Base-by-base conservation (phyloP, 139 green algal species). In the Gonium pectorale region DNA sequence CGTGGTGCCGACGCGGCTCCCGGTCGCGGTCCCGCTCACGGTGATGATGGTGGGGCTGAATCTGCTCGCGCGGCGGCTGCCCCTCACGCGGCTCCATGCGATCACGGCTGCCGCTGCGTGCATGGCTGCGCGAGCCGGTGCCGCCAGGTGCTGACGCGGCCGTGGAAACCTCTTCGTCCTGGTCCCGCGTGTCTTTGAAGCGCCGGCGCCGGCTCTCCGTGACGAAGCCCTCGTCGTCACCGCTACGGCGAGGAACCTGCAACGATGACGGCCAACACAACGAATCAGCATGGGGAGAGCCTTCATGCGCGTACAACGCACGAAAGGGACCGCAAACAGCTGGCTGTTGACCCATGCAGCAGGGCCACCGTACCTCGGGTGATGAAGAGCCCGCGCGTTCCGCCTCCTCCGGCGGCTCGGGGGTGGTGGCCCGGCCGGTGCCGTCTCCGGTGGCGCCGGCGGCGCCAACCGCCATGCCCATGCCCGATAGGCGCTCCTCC, bases 401-500 rank as follows among this genome's bases (percentile, higher is more conserved):
- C 70, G 70, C 9, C 70, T 79, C 70, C 35, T 79, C 70, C 46
- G 44, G 33, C 43, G 46, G 11, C 21, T 71, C 62, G 29, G 62
- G 38, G 2, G 40, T 43, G 26, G 75, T 40, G n/a, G 40, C n/a
- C 9, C n/a, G 63, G n/a, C 37, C 26, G 37, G 11, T 35, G 44
- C 63, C 29, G 29, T 78, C 43, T 7, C 52, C 38, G 46, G 64
- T 5, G 70, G 59, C 44, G 62, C 66, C 33, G 44, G 73, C 37
- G 64, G 51, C 22, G 54, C 80, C 43, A 2, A 37, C 19, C 19
- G 19, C 56, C 56, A 64, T 26, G 17, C 31, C 40, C 83, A 51
- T 73, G 54, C 9, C 80, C 56, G 33, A 66, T 29, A 83, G 35
- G 21, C 74, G 79, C 60, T 89, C 81, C 74, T 92, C 92, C 84